Evolutionary conservation across 1,139 yeast species (phyloP), one percentile per base, ranked within the genome.

Genomic region (Yamadazyma dushanensis): DNA sequence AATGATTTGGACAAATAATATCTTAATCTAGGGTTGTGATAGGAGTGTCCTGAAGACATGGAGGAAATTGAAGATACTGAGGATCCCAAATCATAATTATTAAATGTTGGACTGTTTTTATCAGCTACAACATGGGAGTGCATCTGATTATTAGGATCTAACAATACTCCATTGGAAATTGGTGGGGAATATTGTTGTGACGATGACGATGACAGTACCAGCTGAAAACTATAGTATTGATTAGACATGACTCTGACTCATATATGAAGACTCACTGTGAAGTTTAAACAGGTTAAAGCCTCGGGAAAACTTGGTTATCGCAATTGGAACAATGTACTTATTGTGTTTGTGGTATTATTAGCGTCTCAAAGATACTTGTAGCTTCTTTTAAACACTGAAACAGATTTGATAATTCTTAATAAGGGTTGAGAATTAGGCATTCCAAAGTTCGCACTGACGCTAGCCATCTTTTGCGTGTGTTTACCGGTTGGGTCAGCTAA

Each of bases 1-100:
- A 80, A 79, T 24, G 81, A 78, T 49, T 79, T 79, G 19, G 81
- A 75, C 34, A 70, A 56, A 51, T 69, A 70, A 48, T 69, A 70
- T 48, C 76, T 60, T 44, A 69, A 61, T 32, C 74, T 52, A 3
- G 75, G 73, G 26, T 66, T 66, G 39, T 66, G 73, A 47, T 63
- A 63, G 20, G 67, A 60, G 44, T 67, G 66, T 39, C 51, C 57
- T 21, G 66, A 51, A 7, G 54, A 39, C 21, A 36, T 31, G n/a
- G 50, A 43, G 16, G 54, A 51, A 14, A 43, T 29, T 9, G 47
- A 43, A 4, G 49, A 44, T 14, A 45, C 47, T 30, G 57, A 46
- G 42, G 56, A 45, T 44, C 51, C 40, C 46, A 45, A 46, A 40
- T 54, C 59, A 21, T 36, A 30, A 31, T 37, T 37, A 26, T 31